Evolutionary conservation across 1,284 basidiomycete species (phyloP).

Genomic region (Trametes pubescens): DNA sequence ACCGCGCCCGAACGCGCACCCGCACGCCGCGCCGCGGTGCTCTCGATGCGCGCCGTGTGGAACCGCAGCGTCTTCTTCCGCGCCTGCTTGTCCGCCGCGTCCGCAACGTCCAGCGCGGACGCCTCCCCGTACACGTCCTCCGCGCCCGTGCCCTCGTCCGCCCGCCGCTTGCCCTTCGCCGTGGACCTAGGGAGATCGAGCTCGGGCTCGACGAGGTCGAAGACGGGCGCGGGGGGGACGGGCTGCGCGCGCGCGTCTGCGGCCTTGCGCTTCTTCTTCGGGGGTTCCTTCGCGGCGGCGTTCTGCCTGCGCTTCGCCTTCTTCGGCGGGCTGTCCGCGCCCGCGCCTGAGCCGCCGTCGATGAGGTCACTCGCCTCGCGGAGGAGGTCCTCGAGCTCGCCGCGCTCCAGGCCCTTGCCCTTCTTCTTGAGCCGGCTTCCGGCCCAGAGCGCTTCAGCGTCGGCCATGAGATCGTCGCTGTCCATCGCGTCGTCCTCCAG

Average conservation of each 20-base stretch:
- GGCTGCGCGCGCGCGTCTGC: slow-evolving; percentile 34
- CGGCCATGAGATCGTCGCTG: slow-evolving; percentile 35
- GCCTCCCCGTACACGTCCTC: slow-evolving; percentile 81
- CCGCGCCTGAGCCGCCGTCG: slow-evolving; percentile 27
- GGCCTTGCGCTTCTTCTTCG: slow-evolving; percentile 44
- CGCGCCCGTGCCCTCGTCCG: slow-evolving; percentile 35
- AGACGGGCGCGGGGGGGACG: slow-evolving; percentile 49
- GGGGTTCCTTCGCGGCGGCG: slow-evolving; percentile 39
- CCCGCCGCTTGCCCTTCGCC: slow-evolving; percentile 18
- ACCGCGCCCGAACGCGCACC: slow-evolving; percentile 67
- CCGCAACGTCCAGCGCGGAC: slow-evolving; percentile 70
- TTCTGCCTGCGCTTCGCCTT: slow-evolving; percentile 40
- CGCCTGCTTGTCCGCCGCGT: slow-evolving; percentile 83
- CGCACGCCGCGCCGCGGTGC: slow-evolving; percentile 72
- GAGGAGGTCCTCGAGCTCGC: slow-evolving; percentile 64
- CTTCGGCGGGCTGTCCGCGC: slow-evolving; percentile 21
- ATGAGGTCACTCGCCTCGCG: slow-evolving; percentile 53
- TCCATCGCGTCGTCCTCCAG: slow-evolving; percentile 45
- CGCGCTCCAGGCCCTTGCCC: slow-evolving; percentile 49
- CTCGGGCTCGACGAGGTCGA: slow-evolving; percentile 80
- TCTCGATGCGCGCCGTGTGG: slow-evolving; percentile 86
- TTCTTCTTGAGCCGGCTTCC: slow-evolving; percentile 30
- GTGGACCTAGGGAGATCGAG: slow-evolving; percentile 46
- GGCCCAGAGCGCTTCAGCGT: slow-evolving; percentile 34
- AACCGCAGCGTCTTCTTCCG: slow-evolving; percentile 86